Evolutionary conservation across 2,329 filamentous ascomycete species (phyloP), one percentile per base, ranked within the genome.

Genomic region (Phialocephala subalpina): DNA sequence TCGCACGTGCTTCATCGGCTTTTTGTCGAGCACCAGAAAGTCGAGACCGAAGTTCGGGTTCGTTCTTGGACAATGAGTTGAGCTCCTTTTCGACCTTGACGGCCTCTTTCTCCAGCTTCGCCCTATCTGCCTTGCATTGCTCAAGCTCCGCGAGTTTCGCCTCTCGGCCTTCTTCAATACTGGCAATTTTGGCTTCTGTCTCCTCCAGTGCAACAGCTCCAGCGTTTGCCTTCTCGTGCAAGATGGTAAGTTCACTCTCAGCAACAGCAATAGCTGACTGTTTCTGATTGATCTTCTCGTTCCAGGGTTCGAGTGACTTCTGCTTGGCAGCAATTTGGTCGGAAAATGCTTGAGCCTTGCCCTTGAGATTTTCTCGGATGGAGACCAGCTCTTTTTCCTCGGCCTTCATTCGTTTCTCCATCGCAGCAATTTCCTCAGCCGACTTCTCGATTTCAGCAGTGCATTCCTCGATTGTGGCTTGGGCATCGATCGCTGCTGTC

Each of bases 221-320:
- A 36, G 95, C 91, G 74, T 94, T 97, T 60, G 93, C 92, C 76
- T 94, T 93, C 77, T 99, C 96, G 47, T 88, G 87, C 8, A 99
- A 85, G 64, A 99, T 98, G 66, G 94, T 91, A 72, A 98, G 87
- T 78, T 99, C 95, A 78, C 94, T 97, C 77, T 97, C 92, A 1
- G 96, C 94, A 12, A 99, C 94, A 3, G 95, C 95, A 71, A 97
- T 97, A 3, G 92, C 89, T 0, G 94, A 97, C 75, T 96, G 92
- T 78, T 97, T 98, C 76, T 97, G 91, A 78, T 96, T 97, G 81
- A 99, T 95, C 80, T 96, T 98, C 71, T 94, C 94, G 72, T 91
- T 94, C 96, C 96, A 99, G 0, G 96, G 96, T 79, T 98, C 95
- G 12, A 99, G 84, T 0, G 93, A 91, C 80, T 97, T 97, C 76